These are phyloP conservation scores for Fusarium papillatum DNA, from an alignment of 2,329 filamentous ascomycete species.

Conservation along the genomic window DNA sequence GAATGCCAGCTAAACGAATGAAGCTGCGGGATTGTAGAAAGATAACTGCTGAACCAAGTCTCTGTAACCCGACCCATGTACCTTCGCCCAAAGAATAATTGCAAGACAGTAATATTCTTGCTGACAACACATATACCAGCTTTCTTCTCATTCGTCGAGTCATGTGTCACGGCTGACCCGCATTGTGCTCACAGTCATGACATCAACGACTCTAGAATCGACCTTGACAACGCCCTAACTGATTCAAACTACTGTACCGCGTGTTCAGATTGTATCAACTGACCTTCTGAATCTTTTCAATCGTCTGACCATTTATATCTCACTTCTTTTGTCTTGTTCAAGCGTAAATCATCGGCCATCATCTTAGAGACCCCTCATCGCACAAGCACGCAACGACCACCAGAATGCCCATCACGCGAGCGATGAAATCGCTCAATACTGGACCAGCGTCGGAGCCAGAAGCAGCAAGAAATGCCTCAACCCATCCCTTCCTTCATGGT, in stretches of 20 bases:
- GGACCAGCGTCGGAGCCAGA: slow-evolving; percentile 8
- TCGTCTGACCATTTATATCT: not conserved
- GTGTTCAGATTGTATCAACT: not conserved
- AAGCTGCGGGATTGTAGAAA: not conserved
- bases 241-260: not conserved
- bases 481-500: not conserved
- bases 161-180: not conserved
- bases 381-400: not conserved
- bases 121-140: not conserved
- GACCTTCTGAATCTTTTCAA: not conserved
- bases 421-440: slow-evolving; percentile 1
- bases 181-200: slow-evolving; percentile 6
- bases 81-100: not conserved
- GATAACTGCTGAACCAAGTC: not conserved
- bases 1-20: too few relatives aligned
- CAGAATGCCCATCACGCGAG: slow-evolving; percentile 3
- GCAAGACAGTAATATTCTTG: not conserved
- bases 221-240: slow-evolving; percentile 6
- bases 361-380: not conserved
- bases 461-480: not conserved
- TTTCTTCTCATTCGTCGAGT: not conserved
- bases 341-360: not conserved
- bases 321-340: not conserved
- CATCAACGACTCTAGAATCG: slow-evolving; percentile 24
- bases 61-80: not conserved